Base-by-base conservation (phyloP, 345 rosid species). In the Euphorbia lathyris region DNA sequence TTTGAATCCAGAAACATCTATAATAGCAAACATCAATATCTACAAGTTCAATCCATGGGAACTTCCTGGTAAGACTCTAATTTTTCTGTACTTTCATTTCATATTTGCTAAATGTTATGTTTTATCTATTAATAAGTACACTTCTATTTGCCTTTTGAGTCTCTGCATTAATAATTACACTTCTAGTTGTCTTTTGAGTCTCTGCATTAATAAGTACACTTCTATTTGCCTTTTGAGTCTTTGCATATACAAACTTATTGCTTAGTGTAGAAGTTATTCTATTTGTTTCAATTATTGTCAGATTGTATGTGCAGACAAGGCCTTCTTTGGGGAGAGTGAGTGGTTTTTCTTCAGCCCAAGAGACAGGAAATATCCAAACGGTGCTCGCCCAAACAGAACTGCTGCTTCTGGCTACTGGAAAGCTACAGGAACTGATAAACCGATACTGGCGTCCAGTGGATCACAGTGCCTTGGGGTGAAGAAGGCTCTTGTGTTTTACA, bases 11-110 rank as follows among this genome's bases (percentile, higher is more conserved):
- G 53, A 63, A 47, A 58, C 68, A 55, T 62, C 77, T 47, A 62
- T 79, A n/a, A 84, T 79, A 52, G 84, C 87, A 22, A 79, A 77
- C 32, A 74, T 81, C 52, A 72, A 84, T 55, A 79, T 81, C 68
- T 79, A 81, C 77, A 79, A 79, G 74, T 79, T 72, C 76, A 69
- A 77, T 71, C 82, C 85, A 0, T 84, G 83, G 85, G 85, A 81
- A 36, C 85, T 84, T 74, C 85, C 82, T 20, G 79, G 85, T 78
- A 8, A 26, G 20, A 12, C 14, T 70, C 48, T 40, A 69, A 16
- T 63, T 40, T 65, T 58, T 52, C 58, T 22, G 12, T 11, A 47
- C 52, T 47, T 47, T 14, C n/a, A 17, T 47, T 47, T 47, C 4
- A 0, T 47, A 47, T 14, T 40, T 40, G 43, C 11, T 5, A 9